phyloP scores from a whole-genome alignment of 257 asterid species.

The Solanum lignicaule region DNA sequence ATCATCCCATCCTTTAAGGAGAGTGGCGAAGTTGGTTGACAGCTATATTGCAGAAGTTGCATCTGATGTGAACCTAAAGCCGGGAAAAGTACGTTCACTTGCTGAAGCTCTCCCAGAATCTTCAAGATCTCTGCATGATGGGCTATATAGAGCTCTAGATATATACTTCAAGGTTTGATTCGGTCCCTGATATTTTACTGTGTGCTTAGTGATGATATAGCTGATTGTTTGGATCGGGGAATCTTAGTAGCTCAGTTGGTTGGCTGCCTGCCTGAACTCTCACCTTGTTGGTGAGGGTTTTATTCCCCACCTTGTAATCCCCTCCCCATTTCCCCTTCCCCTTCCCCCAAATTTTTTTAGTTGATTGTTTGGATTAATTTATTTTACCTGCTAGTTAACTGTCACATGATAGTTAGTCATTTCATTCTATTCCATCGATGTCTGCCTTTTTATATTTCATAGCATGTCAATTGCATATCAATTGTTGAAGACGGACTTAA shows the following conservation, averaged over 20 bases:
- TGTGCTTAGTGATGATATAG: not conserved
- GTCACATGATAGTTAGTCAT: not conserved
- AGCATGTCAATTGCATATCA: not conserved
- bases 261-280: not conserved
- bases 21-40: conserved; percentile 81
- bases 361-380: not conserved
- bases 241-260: not conserved
- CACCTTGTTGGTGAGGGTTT: not conserved
- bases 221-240: not conserved
- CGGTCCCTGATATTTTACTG: not conserved
- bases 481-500: not conserved
- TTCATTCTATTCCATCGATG: not conserved
- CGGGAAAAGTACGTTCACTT: conserved; percentile 51
- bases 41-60: conserved; percentile 85
- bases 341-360: not conserved
- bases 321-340: not conserved
- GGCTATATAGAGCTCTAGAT: conserved; percentile 84
- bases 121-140: conserved; percentile 88
- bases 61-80: conserved; percentile 86
- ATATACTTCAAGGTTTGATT: conserved; percentile 68
- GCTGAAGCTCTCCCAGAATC: conserved; percentile 84
- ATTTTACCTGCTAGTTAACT: not conserved
- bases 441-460: not conserved
- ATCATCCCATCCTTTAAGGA: conserved; percentile 42
- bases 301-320: not conserved